Conservation (phyloP, 2,329 filamentous ascomycete genomes). For the Dryadomyces sulphureus region DNA sequence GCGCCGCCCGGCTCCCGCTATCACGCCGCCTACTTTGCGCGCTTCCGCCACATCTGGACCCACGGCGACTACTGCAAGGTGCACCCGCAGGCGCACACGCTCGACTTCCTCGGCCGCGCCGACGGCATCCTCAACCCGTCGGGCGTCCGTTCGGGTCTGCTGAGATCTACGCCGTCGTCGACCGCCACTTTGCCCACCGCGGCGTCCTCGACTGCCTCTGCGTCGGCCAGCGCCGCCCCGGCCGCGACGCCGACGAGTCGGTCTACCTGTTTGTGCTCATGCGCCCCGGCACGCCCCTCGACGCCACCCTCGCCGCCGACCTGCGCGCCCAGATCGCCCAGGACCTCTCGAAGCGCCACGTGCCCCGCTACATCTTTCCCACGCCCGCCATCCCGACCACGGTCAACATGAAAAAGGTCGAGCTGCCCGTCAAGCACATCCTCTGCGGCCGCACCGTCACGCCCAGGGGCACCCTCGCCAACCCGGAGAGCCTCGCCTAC, state of each 20-base stretch:
- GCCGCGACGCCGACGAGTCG: slow-evolving; percentile 32
- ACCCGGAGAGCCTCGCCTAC: slow-evolving; percentile 60
- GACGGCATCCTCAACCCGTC: slow-evolving; percentile 71
- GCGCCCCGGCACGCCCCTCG: slow-evolving; percentile 41
- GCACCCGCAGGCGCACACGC: slow-evolving; percentile 50
- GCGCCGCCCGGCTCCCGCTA: slow-evolving; percentile 42
- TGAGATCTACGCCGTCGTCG: slow-evolving; percentile 65
- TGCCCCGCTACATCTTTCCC: slow-evolving; percentile 66
- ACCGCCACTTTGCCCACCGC: slow-evolving; percentile 45
- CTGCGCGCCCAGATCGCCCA: slow-evolving; percentile 51
- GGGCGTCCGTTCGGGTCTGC: slow-evolving; percentile 62
- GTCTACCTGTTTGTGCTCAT: slow-evolving; percentile 42
- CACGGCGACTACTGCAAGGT: slow-evolving; percentile 68
- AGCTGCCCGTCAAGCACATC: slow-evolving; percentile 72
- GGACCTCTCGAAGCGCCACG: slow-evolving; percentile 57
- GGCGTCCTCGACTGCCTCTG: slow-evolving; percentile 57
- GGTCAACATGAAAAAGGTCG: slow-evolving; percentile 75
- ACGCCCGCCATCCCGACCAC: slow-evolving; percentile 74
- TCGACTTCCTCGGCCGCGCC: slow-evolving; percentile 54
- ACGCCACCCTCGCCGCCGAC: slow-evolving; percentile 34
- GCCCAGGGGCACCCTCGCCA: slow-evolving; percentile 61
- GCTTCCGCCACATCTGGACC: slow-evolving; percentile 58
- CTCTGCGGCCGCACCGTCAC: slow-evolving; percentile 61
- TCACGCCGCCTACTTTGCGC: slow-evolving; percentile 43
- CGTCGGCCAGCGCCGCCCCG: slow-evolving; percentile 57